Evolutionary conservation across 179 eudicot genomes (phyloP).

Genomic region (Amaranthus tricolor): DNA sequence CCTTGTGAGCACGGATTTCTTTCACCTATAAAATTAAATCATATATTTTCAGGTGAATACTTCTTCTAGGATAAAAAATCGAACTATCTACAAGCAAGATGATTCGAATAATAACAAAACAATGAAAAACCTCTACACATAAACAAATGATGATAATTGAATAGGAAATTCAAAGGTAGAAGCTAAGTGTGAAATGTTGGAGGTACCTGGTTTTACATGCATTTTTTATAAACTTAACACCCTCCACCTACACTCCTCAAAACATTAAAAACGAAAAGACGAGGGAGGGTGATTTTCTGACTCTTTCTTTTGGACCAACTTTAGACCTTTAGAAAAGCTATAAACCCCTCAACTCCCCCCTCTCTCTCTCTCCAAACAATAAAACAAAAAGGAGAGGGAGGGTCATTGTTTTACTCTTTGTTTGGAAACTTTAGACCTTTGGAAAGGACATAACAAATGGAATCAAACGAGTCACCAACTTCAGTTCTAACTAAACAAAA

Average conservation of each 20-base stretch:
- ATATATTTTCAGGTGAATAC: background rate
- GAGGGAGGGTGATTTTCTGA: background rate
- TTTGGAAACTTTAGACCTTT: background rate
- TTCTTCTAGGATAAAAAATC: background rate
- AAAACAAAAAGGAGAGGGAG: background rate
- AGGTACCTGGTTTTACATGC: background rate
- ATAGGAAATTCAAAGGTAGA: background rate
- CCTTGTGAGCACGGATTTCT: constrained; percentile 74
- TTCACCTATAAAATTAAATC: constrained; percentile 50
- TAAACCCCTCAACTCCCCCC: background rate
- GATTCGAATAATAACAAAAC: background rate
- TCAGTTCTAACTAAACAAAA: background rate
- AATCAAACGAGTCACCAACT: background rate
- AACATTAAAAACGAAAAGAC: background rate
- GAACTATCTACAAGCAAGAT: background rate
- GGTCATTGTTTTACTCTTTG: background rate
- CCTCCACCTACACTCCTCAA: background rate
- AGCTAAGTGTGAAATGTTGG: background rate
- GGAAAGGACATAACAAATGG: background rate
- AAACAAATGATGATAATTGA: background rate
- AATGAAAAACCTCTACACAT: background rate
- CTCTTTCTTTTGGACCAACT: background rate
- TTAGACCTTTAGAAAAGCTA: background rate
- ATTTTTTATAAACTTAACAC: background rate
- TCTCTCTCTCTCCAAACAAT: background rate